Conservation (phyloP, 169 alveolate species). For the Blepharisma undulans region DNA sequence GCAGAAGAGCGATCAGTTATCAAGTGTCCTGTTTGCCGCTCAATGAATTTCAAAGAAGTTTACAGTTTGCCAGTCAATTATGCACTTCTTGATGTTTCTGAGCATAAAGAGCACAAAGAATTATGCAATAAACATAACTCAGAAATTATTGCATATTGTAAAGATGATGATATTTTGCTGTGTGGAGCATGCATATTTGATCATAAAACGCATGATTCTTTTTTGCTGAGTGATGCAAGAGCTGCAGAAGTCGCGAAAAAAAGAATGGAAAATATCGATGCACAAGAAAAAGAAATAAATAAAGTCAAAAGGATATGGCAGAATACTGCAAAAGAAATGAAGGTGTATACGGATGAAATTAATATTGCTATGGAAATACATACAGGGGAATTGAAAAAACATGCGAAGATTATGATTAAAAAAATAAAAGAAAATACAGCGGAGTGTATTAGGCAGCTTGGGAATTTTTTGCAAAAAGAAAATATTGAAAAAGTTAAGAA, state of each 20-base stretch:
- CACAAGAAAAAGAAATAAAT: background rate
- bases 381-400: background rate
- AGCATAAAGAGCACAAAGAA: background rate
- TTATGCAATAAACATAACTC: background rate
- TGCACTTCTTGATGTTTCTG: slow-evolving; percentile 17
- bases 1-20: background rate
- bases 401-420: background rate
- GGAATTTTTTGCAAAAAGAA: background rate
- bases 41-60: background rate
- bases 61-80: slow-evolving; percentile 14
- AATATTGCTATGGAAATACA: background rate
- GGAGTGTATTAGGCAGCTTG: background rate
- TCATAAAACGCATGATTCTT: slow-evolving; percentile 5
- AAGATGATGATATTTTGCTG: background rate
- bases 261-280: background rate
- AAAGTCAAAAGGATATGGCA: background rate
- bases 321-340: background rate
- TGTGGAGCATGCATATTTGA: slow-evolving; percentile 37
- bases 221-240: background rate
- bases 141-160: slow-evolving; percentile 23
- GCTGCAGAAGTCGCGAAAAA: background rate
- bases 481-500: background rate
- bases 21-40: slow-evolving; percentile 13
- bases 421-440: background rate
- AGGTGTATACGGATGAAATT: background rate